These are phyloP conservation scores for Tuber brumale DNA, from an alignment of 495 filamentous ascomycete genomes.

Conservation along the genomic window DNA sequence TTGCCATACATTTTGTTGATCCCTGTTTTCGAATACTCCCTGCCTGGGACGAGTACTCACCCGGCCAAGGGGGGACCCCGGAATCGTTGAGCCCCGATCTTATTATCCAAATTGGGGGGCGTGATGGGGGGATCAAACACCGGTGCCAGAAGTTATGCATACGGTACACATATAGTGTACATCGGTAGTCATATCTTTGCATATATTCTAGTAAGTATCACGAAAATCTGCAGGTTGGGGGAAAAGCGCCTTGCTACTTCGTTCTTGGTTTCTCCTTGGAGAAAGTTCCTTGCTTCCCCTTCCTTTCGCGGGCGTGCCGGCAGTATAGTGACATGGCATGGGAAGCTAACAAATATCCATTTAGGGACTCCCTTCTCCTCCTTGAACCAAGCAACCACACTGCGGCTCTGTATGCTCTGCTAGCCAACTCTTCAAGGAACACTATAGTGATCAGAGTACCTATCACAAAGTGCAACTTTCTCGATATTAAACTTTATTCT, in stretches of 20 bases:
- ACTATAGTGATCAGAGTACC: background rate
- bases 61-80: background rate
- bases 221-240: background rate
- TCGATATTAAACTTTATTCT: background rate
- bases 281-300: background rate
- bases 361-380: background rate
- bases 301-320: background rate
- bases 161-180: background rate
- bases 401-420: background rate
- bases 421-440: background rate
- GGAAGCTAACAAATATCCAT: background rate
- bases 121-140: background rate
- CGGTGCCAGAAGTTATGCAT: background rate
- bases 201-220: background rate
- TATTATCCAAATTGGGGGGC: background rate
- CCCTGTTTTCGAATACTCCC: no score
- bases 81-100: background rate
- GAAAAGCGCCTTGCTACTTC: background rate
- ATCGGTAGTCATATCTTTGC: background rate
- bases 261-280: background rate
- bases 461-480: background rate
- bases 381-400: background rate
- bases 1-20: no score
- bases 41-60: background rate
- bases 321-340: background rate